Base-by-base conservation (phyloP, 108 stramenopile genomes). In the Nitzschia sp. region DNA sequence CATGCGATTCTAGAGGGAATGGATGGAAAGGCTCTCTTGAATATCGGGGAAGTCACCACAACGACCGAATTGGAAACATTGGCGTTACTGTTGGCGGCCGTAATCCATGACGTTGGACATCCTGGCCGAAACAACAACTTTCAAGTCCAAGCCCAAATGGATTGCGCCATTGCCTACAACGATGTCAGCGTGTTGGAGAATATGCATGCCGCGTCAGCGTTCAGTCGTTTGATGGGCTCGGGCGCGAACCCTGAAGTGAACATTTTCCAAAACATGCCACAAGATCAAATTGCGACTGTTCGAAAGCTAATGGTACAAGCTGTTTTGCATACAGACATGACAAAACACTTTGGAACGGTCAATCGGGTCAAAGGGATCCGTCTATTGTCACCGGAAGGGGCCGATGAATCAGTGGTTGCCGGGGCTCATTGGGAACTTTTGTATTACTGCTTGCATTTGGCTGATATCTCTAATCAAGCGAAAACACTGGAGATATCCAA, bases 71-170 rank as follows among this genome's bases (percentile, higher is more conserved):
- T 76, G 48, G 67, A 85, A 50, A 19, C 78, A 2, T 85, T 82
- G 41, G 73, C 68, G 10, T 73, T 80, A 39, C 48, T 85, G 37
- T 54, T 91, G 17, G 88, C 87, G 2, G 89, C 87, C 6, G 71
- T 89, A 20, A 67, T 86, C 44, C 95, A 96, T 63, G 93, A 96
- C 67, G 85, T 94, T 12, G 83, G 82, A 22, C 95, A 96, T 76
- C 88, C 87, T 1, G 95, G 95, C 8, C 29, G 66, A 8, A 93
- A 87, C 69, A 96, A 96, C 72, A 61, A 65, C 11, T 96, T 83
- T 65, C 90, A 90, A 53, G 73, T 93, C 41, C 72, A 83, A 38
- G 48, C 83, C 8, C 40, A 70, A 55, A 67, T 67, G 20, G 80
- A 84, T 39, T 64, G 92, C 37, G 93, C 95, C 26, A 26, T 89